Percentiles rank a stretch among this genome's conserved stretches.
These are phyloP conservation scores for Aquilaria agallochum DNA, from an alignment of 441 rosid species.

Conservation along the genomic window DNA sequence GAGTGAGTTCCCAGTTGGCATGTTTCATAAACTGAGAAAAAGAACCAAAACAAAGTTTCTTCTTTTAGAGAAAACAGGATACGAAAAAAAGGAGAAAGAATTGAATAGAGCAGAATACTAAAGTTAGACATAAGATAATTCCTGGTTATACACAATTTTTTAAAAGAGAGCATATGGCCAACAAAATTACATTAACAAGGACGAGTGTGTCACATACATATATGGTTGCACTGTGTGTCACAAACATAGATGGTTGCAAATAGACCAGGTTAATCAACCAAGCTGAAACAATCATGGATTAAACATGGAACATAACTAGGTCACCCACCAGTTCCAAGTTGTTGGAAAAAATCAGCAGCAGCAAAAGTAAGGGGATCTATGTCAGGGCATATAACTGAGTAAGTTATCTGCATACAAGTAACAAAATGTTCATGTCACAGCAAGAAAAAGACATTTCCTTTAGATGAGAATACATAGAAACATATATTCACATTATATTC, in stretches of 20 bases:
- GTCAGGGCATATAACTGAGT: slow-evolving; percentile 93
- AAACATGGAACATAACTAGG: too few species aligned
- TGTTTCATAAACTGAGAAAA: slow-evolving; percentile 78
- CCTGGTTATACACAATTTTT: too few species aligned
- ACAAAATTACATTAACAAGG: too few species aligned
- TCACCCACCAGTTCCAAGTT: slow-evolving; percentile 93
- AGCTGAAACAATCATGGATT: too few species aligned
- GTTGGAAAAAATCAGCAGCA: slow-evolving; percentile 97
- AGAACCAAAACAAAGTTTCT: not conserved
- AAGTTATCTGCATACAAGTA: slow-evolving; percentile 64
- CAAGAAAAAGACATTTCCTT: slow-evolving; percentile 4
- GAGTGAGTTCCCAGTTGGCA: slow-evolving; percentile 96
- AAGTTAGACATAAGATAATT: too few species aligned
- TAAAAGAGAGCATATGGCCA: too few species aligned
- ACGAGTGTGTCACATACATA: too few species aligned
- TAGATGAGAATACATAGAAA: slow-evolving; percentile 7
- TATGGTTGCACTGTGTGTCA: too few species aligned
- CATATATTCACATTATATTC: slow-evolving; percentile 1
- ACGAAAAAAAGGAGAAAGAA: slow-evolving; percentile 9
- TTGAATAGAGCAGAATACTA: slow-evolving; percentile 6
- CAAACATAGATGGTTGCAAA: too few species aligned
- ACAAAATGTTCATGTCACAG: slow-evolving; percentile 17
- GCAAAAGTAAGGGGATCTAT: slow-evolving; percentile 94
- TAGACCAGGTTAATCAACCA: too few species aligned
- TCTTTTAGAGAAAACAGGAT: slow-evolving; percentile 2